Percentiles rank a stretch among this genome's conserved stretches.
phyloP scores from a whole-genome alignment of 2,329 filamentous ascomycete genomes.

The Remersonia thermophila region DNA sequence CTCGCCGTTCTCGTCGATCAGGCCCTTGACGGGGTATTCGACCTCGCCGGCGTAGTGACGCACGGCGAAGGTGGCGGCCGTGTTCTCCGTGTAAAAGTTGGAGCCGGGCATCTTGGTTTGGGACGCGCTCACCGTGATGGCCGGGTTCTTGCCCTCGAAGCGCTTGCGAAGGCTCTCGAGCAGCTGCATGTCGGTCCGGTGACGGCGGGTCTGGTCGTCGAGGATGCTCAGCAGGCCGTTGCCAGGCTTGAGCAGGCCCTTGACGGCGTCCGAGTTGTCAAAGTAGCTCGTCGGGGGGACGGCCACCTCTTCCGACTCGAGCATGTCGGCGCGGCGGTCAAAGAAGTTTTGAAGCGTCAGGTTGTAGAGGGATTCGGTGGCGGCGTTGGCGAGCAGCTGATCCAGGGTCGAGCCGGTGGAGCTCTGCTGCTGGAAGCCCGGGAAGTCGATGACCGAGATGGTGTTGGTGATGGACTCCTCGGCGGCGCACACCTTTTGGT shows the following conservation, averaged over 20 bases:
- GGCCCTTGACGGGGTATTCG: constrained; percentile 75
- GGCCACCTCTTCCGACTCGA: constrained; percentile 86
- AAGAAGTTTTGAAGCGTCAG: constrained; percentile 93
- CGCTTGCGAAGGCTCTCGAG: constrained; percentile 83
- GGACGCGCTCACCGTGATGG: constrained; percentile 66
- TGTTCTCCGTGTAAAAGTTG: constrained; percentile 79
- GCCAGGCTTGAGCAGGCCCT: constrained; percentile 78
- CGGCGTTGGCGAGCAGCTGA: constrained; percentile 88
- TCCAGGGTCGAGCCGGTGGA: constrained; percentile 79
- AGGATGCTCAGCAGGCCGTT: constrained; percentile 90
- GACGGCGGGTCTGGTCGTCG: constrained; percentile 86
- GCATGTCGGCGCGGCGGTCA: constrained; percentile 80
- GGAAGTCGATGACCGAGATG: constrained; percentile 90
- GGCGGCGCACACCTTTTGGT: constrained; percentile 73
- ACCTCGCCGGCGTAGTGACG: constrained; percentile 95
- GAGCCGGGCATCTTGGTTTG: constrained; percentile 71
- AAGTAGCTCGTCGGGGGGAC: constrained; percentile 93
- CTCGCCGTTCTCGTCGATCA: constrained; percentile 93
- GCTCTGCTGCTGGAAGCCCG: constrained; percentile 76
- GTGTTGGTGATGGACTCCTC: constrained; percentile 90
- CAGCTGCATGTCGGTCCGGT: constrained; percentile 79
- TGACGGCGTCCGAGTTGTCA: constrained; percentile 91
- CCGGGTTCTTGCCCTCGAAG: constrained; percentile 87
- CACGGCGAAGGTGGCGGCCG: constrained; percentile 71
- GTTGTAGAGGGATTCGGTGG: constrained; percentile 84